A percentile compares a stretch with the other conserved stretches of the same genome.
Evolutionary conservation across 2,329 filamentous ascomycete species (phyloP).

Genomic region (Phyllosticta capitalensis): DNA sequence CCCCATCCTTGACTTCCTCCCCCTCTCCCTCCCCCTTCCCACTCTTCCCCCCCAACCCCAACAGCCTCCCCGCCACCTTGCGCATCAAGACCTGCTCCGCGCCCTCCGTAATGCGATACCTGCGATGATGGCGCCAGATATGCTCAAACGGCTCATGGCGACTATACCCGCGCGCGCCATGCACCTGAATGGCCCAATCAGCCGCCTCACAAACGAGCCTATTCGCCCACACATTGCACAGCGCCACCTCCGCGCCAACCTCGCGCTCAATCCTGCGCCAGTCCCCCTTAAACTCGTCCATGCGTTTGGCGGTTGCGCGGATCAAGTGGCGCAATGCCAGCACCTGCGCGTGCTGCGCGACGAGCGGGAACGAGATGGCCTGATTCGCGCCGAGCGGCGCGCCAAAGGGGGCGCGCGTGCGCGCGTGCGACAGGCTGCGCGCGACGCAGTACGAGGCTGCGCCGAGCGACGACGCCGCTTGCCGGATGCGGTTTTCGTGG

Average conservation of each 20-base stretch:
- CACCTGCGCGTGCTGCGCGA: slow-evolving; percentile 51
- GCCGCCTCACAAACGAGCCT: slow-evolving; percentile 51
- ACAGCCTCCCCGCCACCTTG: slow-evolving; percentile 52
- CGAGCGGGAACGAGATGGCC: slow-evolving; percentile 54
- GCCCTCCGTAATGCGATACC: slow-evolving; percentile 55
- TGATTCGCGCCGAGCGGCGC: slow-evolving; percentile 50
- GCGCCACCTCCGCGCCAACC: slow-evolving; percentile 52
- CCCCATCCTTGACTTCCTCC: background rate
- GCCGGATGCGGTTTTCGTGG: slow-evolving; percentile 56
- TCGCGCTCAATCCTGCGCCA: slow-evolving; percentile 43
- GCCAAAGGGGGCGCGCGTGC: slow-evolving; percentile 45
- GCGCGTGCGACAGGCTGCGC: slow-evolving; percentile 47
- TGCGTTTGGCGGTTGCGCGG: slow-evolving; percentile 50
- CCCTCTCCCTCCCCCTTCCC: slow-evolving; percentile 14
- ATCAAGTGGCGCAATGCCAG: slow-evolving; percentile 54
- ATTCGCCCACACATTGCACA: slow-evolving; percentile 60
- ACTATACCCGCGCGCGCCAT: slow-evolving; percentile 51
- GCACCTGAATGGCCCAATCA: slow-evolving; percentile 53
- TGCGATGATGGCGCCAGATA: slow-evolving; percentile 54
- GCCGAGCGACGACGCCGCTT: slow-evolving; percentile 51
- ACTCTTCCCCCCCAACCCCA: slow-evolving; percentile 41
- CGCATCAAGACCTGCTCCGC: slow-evolving; percentile 58
- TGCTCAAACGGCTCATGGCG: slow-evolving; percentile 54
- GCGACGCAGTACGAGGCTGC: slow-evolving; percentile 52
- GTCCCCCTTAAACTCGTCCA: slow-evolving; percentile 40